Base-by-base conservation (phyloP, 768 basidiomycete genomes). In the Lactarius pseudohatsudake region DNA sequence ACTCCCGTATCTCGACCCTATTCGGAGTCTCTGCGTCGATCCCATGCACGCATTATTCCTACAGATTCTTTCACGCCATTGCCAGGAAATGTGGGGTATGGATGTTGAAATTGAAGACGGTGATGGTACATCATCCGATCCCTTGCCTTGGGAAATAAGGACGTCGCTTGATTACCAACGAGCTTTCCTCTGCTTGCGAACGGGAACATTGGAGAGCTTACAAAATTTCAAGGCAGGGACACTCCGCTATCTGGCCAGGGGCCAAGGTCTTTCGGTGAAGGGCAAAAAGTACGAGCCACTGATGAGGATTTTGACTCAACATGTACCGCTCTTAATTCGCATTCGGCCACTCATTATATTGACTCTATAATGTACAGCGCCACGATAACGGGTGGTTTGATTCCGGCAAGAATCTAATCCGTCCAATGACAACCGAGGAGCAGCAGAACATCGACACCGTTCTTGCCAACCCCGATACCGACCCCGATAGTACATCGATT, bases 11-110 rank as follows among this genome's bases (percentile, higher is more conserved):
- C 32, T 65, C 68, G 15, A 67, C 38, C 16, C 60, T 40, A 18
- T 70, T 62, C 59, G 20, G 55, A 18, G 45, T 72, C 6, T 58
- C 1, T 58, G 38, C 8, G 56, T 73, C 4, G 75, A 75, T 28
- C 13, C 72, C 30, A 75, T 75, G 74, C 74, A 75, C 64, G 40
- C 54, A 13, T 41, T 74, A 2, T 64, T 69, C 20, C 38, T 74
- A 20, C 53, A 64, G 4, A 22, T 32, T 2, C 66, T 72, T 16
- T 53, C 57, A 16, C 57, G 59, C n/a, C 71, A 72, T 61, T 72
- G 71, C 54, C 18, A 20, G 9, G 61, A 58, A 32, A 58, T 73
- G 8, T 62, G 64, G 41, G 47, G 43, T 3, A 45, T 45, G 43
- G 43, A 45, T 3, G 7, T 45, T 8, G 9, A 9, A 20, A n/a